Conservation (phyloP, 1,284 basidiomycete species). For the Volvariella volvacea region DNA sequence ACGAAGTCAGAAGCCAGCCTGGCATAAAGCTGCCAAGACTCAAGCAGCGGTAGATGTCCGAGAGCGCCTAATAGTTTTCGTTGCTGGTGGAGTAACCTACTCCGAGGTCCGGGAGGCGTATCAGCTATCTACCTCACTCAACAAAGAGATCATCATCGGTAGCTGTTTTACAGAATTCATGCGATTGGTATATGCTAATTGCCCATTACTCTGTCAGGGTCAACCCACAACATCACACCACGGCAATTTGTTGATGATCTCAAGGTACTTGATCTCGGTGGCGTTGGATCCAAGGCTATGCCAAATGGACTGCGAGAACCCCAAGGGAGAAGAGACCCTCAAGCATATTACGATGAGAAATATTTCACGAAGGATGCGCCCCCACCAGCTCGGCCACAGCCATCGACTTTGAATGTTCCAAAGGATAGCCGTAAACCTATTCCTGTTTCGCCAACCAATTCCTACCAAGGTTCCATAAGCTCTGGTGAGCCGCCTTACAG, state of each 20-base stretch:
- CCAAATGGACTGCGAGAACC: constrained; percentile 69
- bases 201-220: constrained; percentile 50
- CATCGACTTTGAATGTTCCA: constrained; percentile 24
- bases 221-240: constrained; percentile 85
- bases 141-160: constrained; percentile 93
- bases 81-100: constrained; percentile 95
- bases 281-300: constrained; percentile 62
- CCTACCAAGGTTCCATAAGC: constrained; percentile 41
- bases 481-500: constrained; percentile 39
- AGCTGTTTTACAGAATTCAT: constrained; percentile 8
- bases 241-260: constrained; percentile 82
- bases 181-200: constrained; percentile 1
- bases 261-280: constrained; percentile 76
- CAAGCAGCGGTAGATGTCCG: constrained; percentile 51
- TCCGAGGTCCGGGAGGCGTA: constrained; percentile 92
- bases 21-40: constrained; percentile 68
- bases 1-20: constrained; percentile 78
- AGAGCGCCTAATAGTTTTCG: constrained; percentile 86
- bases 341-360: constrained; percentile 72
- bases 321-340: constrained; percentile 44
- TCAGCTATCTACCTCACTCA: constrained; percentile 64
- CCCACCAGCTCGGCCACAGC: constrained; percentile 35
- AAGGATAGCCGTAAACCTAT: constrained; percentile 26
- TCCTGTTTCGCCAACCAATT: constrained; percentile 35
- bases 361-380: constrained; percentile 64